Evolutionary conservation across 805 yeast species (phyloP).

Genomic region (Lachancea nothofagi): DNA sequence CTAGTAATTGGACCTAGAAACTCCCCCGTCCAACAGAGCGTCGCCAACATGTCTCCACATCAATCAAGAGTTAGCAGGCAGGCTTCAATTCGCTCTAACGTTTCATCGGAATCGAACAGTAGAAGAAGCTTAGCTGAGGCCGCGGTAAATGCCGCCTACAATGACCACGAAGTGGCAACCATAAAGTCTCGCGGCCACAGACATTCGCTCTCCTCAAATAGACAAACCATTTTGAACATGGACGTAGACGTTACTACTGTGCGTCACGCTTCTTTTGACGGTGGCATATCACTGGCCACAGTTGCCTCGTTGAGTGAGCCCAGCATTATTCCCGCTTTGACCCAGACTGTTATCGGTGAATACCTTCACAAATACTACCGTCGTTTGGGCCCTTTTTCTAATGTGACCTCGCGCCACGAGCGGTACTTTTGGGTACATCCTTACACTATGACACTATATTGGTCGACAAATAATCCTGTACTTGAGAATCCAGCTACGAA

Average conservation of each 20-base stretch:
- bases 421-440: conserved; percentile 97
- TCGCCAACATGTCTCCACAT: conserved; percentile 12
- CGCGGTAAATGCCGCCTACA: conserved; percentile 28
- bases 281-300: conserved; percentile 42
- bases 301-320: conserved; percentile 60
- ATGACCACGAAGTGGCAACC: conserved; percentile 22
- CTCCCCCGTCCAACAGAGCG: conserved; percentile 15
- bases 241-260: conserved; percentile 5
- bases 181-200: conserved; percentile 15
- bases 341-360: conserved; percentile 93
- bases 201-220: conserved; percentile 8
- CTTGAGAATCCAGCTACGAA: conserved; percentile 58
- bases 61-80: conserved; percentile 15
- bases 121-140: conserved; percentile 28
- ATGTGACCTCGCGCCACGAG: conserved; percentile 73
- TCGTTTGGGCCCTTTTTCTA: conserved; percentile 64
- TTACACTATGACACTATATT: conserved; percentile 79
- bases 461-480: conserved; percentile 82
- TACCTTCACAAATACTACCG: conserved; percentile 80
- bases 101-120: conserved; percentile 17
- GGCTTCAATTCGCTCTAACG: conserved; percentile 19
- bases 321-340: conserved; percentile 75
- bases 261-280: conserved; percentile 26
- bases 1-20: conserved; percentile 25
- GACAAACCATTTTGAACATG: conserved; percentile 1